A percentile compares a stretch with the other conserved stretches of the same genome.
These are phyloP conservation scores for Cephalotrichum gorgonifer DNA, from an alignment of 2,329 filamentous ascomycete species.

Conservation along the genomic window DNA sequence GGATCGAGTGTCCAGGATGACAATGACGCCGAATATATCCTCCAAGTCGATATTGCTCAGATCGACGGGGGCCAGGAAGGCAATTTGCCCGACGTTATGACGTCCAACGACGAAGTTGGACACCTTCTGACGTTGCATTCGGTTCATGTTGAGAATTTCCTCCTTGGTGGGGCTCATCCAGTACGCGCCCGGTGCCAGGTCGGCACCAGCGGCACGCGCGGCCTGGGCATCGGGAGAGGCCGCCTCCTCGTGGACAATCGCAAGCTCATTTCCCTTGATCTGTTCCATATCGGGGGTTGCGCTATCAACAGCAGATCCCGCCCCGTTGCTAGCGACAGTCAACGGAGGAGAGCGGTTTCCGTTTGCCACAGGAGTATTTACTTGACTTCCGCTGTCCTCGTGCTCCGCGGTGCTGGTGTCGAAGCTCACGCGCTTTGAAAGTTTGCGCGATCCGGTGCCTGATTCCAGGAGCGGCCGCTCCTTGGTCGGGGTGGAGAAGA, in stretches of 20 bases:
- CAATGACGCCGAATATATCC: slow-evolving; percentile 66
- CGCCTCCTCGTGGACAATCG: slow-evolving; percentile 67
- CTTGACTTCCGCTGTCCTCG: slow-evolving; percentile 27
- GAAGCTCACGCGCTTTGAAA: slow-evolving; percentile 87
- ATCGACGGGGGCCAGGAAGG: slow-evolving; percentile 75
- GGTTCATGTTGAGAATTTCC: slow-evolving; percentile 70
- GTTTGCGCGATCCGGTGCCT: slow-evolving; percentile 33
- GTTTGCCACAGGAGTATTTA: slow-evolving; percentile 28
- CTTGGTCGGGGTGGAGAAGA: slow-evolving; percentile 52
- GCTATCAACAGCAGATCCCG: neutral
- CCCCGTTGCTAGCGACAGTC: slow-evolving; percentile 16
- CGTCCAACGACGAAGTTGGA: slow-evolving; percentile 73
- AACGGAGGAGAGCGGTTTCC: slow-evolving; percentile 19
- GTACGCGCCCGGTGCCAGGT: slow-evolving; percentile 61
- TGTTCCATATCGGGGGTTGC: slow-evolving; percentile 54
- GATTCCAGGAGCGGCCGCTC: slow-evolving; percentile 31
- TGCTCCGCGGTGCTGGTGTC: slow-evolving; percentile 53
- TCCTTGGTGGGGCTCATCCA: slow-evolving; percentile 73
- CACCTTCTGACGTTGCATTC: slow-evolving; percentile 66
- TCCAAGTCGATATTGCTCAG: slow-evolving; percentile 70
- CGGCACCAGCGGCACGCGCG: slow-evolving; percentile 15
- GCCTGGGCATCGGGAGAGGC: slow-evolving; percentile 16
- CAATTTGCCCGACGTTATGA: slow-evolving; percentile 67
- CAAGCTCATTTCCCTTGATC: slow-evolving; percentile 63
- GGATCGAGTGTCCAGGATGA: slow-evolving; percentile 64